Evolutionary conservation across 2,329 filamentous ascomycete genomes (phyloP).

Genomic region (Ophiostoma triangulosporum): DNA sequence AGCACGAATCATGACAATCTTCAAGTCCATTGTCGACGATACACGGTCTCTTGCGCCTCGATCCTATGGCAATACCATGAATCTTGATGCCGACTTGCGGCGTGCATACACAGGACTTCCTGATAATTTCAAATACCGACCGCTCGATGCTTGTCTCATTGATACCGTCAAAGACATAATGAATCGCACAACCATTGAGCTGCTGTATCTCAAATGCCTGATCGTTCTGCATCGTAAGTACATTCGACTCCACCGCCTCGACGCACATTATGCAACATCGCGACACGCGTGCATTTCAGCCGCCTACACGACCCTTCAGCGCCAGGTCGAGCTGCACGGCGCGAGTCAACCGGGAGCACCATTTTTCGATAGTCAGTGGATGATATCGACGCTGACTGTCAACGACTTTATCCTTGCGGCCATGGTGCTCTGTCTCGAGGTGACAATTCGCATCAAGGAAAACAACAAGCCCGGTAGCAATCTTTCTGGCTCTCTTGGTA

Average conservation of each 20-base stretch:
- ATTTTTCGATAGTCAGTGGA: neutral
- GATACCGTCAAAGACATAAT: slow-evolving; percentile 18
- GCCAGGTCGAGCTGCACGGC: neutral
- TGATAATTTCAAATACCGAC: neutral
- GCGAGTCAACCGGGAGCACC: neutral
- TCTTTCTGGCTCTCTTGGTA: neutral
- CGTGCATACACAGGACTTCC: slow-evolving; percentile 2
- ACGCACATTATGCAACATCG: neutral
- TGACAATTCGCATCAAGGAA: neutral
- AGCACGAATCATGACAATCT: slow-evolving; percentile 14
- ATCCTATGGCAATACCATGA: neutral
- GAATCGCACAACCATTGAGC: slow-evolving; percentile 19
- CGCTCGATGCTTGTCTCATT: slow-evolving; percentile 14
- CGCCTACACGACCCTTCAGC: neutral
- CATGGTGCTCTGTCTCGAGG: neutral
- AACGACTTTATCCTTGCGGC: neutral
- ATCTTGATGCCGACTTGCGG: neutral
- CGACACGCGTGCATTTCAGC: neutral
- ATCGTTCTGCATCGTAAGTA: slow-evolving; percentile 21
- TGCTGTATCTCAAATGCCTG: slow-evolving; percentile 20
- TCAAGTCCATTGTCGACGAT: slow-evolving; percentile 2
- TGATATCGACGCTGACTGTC: neutral
- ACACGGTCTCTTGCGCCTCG: neutral
- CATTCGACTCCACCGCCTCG: neutral
- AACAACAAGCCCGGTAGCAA: neutral